Evolutionary conservation across 495 filamentous ascomycete genomes (phyloP), one percentile per base, ranked within the genome.

Genomic region (Penicillium manginii): DNA sequence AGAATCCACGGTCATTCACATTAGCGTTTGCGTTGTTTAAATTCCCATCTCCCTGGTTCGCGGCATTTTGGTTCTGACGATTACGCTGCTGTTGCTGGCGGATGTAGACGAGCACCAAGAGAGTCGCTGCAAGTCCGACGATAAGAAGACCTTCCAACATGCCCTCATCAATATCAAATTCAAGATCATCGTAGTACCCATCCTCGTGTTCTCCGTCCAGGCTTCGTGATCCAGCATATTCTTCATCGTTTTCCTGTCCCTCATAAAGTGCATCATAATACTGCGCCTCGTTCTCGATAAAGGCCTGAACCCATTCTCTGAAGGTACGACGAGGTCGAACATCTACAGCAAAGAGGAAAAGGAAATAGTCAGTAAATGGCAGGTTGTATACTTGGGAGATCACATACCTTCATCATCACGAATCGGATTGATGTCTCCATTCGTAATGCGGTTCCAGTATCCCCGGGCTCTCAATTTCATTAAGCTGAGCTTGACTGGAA

Each of bases 381-480:
- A 19, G 15, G 23, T 19, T 8, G 8, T 3, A 49, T 15, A 12
- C 10, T 22, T 21, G 15, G 12, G 12, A 14, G 14, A 14, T 46
- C 42, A 55, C 85, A 74, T 82, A 96, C 93, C 83, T 68, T 90
- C 87, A 37, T 96, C 93, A 45, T 94, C 88, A 53, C 87, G 89
- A 52, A 99, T 97, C 7, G 87, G 88, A 60, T 98, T 96, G 62
- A 98, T 83, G 43, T 88, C 83, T 17, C 94, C 94, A 66, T 92
- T 83, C 0, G 91, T 97, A 56, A 98, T 78, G 0, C 87, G 91
- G 59, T 99, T 98, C 94, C 94, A 99, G 57, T 87, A 91, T 67
- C 91, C 93, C 55, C 92, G 85, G 29, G 86, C 76, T 14, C 93
- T 81, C 53, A 99, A 76, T 73, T 98, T 98, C 52, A 96, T 77